Base-by-base conservation (phyloP, 345 rosid genomes). In the Eutrema heterophyllum region DNA sequence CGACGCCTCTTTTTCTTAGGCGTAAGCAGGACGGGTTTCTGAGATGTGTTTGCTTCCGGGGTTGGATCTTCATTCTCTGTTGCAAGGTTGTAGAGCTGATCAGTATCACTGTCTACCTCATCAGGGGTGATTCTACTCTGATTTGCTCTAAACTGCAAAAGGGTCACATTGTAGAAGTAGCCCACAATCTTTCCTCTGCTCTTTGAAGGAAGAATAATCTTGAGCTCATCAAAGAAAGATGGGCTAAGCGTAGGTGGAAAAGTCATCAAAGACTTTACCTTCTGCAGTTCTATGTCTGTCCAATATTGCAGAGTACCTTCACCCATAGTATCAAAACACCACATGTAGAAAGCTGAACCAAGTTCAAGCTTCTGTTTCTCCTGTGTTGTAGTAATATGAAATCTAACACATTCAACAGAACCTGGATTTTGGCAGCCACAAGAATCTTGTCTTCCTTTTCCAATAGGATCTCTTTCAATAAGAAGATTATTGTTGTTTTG, bases 401-500 rank as follows among this genome's bases (percentile, higher is more conserved):
- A 95, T 65, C 86, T 85, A 40, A 90, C 85, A 67, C 99, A 95
- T 70, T 84, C 88, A 7, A 73, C 4, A 60, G 99, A 95, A 68
- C 81, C 87, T 55, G 61, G 86, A 70, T 66, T 52, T 32, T 71
- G 76, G 70, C 99, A 95, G 54, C 99, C 92, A 74, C 99, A 92
- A 54, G 82, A 67, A 66, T 87, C 91, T 67, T 80, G 82, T 70
- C 97, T 88, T 76, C 96, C 97, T 80, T 84, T 92, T 36, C 99
- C 99, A 39, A 95, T 90, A 2, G 83, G 94, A 68, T 88, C 96
- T 76, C 93, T 79, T 84, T 95, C 97, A 30, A 92, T 79, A n/a
- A 90, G 78, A 71, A 50, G 18, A 35, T 52, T 83, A 0, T 5
- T 43, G 7, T 32, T 49, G 35, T 9, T 61, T 57, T 78, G 78